Evolutionary conservation across 345 rosid species (phyloP).

Genomic region (Eucalyptus curtisii): DNA sequence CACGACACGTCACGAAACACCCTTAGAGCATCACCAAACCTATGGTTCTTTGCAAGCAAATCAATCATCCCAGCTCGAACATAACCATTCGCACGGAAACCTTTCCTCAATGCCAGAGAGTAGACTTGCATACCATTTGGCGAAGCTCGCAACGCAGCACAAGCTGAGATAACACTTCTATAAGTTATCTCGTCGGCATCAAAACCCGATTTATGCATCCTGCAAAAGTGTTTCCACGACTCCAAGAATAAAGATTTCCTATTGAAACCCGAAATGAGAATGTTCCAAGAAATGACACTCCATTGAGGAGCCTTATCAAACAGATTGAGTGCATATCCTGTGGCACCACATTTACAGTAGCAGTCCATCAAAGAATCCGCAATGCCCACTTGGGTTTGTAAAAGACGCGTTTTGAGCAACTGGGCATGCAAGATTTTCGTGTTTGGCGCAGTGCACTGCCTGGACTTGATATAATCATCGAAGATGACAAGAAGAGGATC

Average conservation of each 20-base stretch:
- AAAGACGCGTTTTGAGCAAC: slow-evolving; percentile 18
- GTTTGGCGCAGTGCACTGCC: not conserved
- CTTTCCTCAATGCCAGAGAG: slow-evolving; percentile 37
- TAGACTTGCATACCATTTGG: slow-evolving; percentile 33
- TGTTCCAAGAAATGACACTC: slow-evolving; percentile 53
- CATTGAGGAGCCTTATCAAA: slow-evolving; percentile 48
- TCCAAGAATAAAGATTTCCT: slow-evolving; percentile 11
- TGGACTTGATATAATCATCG: slow-evolving; percentile 16
- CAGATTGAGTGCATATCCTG: slow-evolving; percentile 41
- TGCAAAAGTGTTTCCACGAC: slow-evolving; percentile 28
- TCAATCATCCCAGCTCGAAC: slow-evolving; percentile 56
- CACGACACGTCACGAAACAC: slow-evolving; percentile 37
- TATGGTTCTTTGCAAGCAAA: slow-evolving; percentile 25
- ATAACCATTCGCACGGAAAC: slow-evolving; percentile 33
- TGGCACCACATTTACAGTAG: slow-evolving; percentile 33
- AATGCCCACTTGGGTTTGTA: slow-evolving; percentile 18
- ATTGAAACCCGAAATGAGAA: slow-evolving; percentile 45
- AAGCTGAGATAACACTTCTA: slow-evolving; percentile 56
- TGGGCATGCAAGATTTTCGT: slow-evolving; percentile 30
- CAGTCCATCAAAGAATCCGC: slow-evolving; percentile 32
- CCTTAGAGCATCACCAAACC: slow-evolving; percentile 43
- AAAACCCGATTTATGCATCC: slow-evolving; percentile 38
- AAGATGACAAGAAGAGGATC: slow-evolving; percentile 23
- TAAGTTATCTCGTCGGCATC: slow-evolving; percentile 45
- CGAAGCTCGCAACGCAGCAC: slow-evolving; percentile 21